These are phyloP conservation scores for Leptomonas pyrrhocoris DNA, from an alignment of 208 protist genomes.

Conservation along the genomic window DNA sequence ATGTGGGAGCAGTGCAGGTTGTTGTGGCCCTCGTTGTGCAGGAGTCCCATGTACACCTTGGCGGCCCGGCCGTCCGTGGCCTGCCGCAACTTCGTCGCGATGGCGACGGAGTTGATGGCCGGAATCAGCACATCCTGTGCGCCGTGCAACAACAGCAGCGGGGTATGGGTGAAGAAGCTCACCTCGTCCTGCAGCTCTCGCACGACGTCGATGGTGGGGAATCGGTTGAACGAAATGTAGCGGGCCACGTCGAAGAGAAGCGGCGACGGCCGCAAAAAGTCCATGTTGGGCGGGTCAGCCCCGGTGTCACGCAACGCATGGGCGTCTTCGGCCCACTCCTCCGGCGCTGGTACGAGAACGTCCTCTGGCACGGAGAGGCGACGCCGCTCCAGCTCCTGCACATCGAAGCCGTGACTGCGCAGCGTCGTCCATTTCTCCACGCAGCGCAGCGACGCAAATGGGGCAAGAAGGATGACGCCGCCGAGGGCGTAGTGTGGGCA, in stretches of 20 bases:
- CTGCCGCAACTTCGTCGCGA: conserved; percentile 40
- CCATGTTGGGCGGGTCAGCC: conserved; percentile 12
- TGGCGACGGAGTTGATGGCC: conserved; percentile 40
- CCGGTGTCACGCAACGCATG: conserved; percentile 17
- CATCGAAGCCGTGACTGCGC: conserved; percentile 21
- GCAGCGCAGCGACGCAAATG: conserved; percentile 41
- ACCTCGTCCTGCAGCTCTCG: conserved; percentile 40
- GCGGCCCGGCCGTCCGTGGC: conserved; percentile 23
- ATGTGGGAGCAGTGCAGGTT: conserved; percentile 37
- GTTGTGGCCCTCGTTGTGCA: conserved; percentile 37
- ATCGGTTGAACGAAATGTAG: conserved; percentile 46
- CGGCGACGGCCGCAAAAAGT: conserved; percentile 18
- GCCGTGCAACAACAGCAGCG: conserved; percentile 52
- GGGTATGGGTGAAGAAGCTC: conserved; percentile 40
- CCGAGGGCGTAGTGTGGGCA: conserved; percentile 48
- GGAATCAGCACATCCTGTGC: conserved; percentile 37
- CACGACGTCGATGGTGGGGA: conserved; percentile 39
- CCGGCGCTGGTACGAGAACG: conserved; percentile 31
- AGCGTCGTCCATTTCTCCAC: conserved; percentile 39
- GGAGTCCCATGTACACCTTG: conserved; percentile 39
- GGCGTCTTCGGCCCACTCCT: conserved; percentile 34
- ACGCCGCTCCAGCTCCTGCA: conserved; percentile 37
- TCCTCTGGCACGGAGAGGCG: conserved; percentile 23
- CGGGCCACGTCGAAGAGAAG: conserved; percentile 36
- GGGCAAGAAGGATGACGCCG: conserved; percentile 45